Percentiles rank a stretch among this genome's conserved stretches.
These are phyloP conservation scores for Amauroascus verrucosus DNA, from an alignment of 2,329 filamentous ascomycete genomes.

Conservation along the genomic window DNA sequence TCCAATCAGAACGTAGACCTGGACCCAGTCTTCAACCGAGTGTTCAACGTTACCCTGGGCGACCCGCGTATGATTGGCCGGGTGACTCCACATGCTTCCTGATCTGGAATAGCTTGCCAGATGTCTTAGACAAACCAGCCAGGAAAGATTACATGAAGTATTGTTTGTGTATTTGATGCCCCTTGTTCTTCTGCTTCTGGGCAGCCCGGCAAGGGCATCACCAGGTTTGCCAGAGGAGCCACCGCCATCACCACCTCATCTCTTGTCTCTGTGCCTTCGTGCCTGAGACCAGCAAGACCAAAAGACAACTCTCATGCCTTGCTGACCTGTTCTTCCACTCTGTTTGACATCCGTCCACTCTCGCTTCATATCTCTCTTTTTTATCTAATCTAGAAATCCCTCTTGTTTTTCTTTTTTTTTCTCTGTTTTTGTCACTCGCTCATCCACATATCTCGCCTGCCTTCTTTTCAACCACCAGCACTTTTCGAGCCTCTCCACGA, in stretches of 20 bases:
- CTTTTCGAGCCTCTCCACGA: background rate
- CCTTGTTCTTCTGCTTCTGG: conserved; percentile 5
- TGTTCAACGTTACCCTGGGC: background rate
- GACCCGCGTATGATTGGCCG: background rate
- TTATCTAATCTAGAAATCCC: background rate
- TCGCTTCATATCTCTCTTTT: background rate
- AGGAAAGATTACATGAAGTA: conserved; percentile 1
- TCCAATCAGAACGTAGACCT: background rate
- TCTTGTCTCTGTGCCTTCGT: background rate
- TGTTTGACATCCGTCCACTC: background rate
- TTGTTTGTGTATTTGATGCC: conserved; percentile 1
- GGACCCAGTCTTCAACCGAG: background rate
- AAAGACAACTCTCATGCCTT: background rate
- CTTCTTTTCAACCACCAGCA: background rate
- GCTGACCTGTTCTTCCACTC: background rate
- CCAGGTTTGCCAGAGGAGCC: background rate
- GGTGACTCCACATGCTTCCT: background rate
- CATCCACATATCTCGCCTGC: background rate
- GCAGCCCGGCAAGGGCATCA: background rate
- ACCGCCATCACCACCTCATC: background rate
- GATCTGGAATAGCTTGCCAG: background rate
- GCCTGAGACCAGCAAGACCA: background rate
- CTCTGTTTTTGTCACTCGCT: background rate
- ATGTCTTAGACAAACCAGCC: conserved; percentile 1
- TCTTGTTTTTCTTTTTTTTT: background rate